These are phyloP conservation scores for Leonotis leonurus DNA, from an alignment of 257 asterid genomes.

Conservation along the genomic window DNA sequence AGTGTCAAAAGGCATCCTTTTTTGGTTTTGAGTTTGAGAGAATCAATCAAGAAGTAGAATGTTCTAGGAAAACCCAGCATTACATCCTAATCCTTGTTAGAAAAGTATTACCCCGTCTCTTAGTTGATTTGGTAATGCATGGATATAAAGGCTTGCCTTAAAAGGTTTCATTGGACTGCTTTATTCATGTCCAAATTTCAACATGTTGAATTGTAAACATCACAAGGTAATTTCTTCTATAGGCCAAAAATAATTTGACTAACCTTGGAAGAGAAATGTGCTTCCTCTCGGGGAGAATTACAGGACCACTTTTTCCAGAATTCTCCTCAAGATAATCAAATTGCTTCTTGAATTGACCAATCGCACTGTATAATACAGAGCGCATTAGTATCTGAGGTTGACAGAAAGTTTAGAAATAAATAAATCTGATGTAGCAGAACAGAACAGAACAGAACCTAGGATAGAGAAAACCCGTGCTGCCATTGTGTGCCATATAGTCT, in stretches of 20 bases:
- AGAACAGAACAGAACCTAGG: constrained; percentile 69
- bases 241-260: constrained; percentile 6
- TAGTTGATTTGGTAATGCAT: background rate
- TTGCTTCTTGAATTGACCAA: constrained; percentile 73
- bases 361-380: constrained; percentile 45
- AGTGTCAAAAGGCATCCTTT: no score
- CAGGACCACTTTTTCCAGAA: constrained; percentile 63
- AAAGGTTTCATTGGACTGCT: background rate
- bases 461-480: constrained; percentile 62
- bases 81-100: background rate
- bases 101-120: background rate
- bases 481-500: constrained; percentile 73
- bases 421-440: background rate
- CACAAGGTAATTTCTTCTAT: background rate
- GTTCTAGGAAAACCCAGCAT: background rate
- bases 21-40: no score
- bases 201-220: no score
- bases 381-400: background rate
- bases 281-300: constrained; percentile 70
- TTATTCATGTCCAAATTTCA: no score
- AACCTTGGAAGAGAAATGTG: constrained; percentile 88
- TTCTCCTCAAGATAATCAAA: constrained; percentile 82
- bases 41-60: background rate
- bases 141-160: background rate
- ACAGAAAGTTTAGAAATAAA: background rate